Evolutionary conservation across 129 eudicot genomes (phyloP).

Genomic region (Saussurea involucrata): DNA sequence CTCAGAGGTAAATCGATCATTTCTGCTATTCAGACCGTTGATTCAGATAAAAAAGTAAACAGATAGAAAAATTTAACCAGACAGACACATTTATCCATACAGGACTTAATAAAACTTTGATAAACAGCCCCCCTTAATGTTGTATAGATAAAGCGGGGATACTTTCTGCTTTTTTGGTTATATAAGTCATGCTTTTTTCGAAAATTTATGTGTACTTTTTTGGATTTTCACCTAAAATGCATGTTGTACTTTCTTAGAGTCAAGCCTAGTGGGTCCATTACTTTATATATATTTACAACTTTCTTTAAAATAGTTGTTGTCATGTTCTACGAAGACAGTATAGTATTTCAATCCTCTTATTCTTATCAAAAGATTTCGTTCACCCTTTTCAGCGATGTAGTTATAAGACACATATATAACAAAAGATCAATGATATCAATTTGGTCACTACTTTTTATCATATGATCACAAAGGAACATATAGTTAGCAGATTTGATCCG

Average conservation of each 20-base stretch:
- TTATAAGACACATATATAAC: not conserved
- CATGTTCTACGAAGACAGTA: not conserved
- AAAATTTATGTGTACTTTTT: not conserved
- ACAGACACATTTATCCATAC: too few relatives aligned
- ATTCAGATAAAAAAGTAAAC: too few relatives aligned
- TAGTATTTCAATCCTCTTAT: not conserved
- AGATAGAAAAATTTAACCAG: too few relatives aligned
- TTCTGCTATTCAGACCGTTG: too few relatives aligned
- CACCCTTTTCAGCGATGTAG: not conserved
- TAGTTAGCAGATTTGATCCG: not conserved
- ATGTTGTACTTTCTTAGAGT: not conserved
- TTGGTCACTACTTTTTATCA: not conserved
- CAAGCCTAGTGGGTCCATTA: not conserved
- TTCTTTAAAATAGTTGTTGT: not conserved
- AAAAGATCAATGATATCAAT: not conserved
- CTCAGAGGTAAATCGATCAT: too few relatives aligned
- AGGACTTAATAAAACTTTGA: too few relatives aligned
- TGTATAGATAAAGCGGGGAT: not conserved
- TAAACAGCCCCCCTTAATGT: not conserved
- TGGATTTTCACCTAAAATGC: not conserved
- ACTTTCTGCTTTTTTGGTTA: not conserved
- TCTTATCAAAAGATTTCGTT: not conserved
- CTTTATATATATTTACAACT: not conserved
- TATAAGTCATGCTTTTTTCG: not conserved
- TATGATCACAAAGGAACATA: not conserved